Conservation (phyloP, 495 filamentous ascomycete species). For the Annulohypoxylon bovei region DNA sequence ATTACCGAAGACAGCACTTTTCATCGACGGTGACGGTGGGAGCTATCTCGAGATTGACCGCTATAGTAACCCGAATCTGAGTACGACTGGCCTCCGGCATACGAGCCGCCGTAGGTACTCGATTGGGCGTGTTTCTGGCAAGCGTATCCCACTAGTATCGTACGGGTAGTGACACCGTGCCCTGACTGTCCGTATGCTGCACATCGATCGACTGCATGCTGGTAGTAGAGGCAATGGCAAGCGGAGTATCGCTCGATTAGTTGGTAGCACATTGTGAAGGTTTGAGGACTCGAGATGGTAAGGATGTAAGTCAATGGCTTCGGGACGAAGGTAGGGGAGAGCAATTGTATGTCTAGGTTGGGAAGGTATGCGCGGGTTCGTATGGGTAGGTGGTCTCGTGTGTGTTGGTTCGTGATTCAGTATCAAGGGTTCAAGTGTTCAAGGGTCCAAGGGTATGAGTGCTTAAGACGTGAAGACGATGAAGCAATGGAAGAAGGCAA, state of each 20-base stretch:
- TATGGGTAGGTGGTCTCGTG: conserved; percentile 19
- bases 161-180: conserved; percentile 76
- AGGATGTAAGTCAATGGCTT: conserved; percentile 35
- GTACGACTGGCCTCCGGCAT: conserved; percentile 47
- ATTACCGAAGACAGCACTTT: conserved; percentile 64
- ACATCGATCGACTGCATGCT: conserved; percentile 81
- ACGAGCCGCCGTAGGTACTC: conserved; percentile 38
- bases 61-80: conserved; percentile 65
- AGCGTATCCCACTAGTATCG: conserved; percentile 81
- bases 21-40: conserved; percentile 57
- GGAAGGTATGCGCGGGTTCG: conserved; percentile 9
- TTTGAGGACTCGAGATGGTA: conserved; percentile 12
- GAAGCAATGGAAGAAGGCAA: conserved; percentile 34
- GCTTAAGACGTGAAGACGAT: conserved; percentile 3
- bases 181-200: conserved; percentile 73
- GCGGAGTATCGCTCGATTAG: conserved; percentile 79
- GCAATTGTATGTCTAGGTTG: conserved; percentile 31
- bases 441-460: no score
- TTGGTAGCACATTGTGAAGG: conserved; percentile 72
- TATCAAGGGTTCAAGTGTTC: conserved; percentile 31
- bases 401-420: conserved; percentile 18
- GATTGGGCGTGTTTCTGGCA: conserved; percentile 70
- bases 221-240: conserved; percentile 83
- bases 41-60: conserved; percentile 56
- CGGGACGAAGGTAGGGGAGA: conserved; percentile 17